phyloP scores from a whole-genome alignment of 257 asterid genomes.

The Nicotiana benthamiana region DNA sequence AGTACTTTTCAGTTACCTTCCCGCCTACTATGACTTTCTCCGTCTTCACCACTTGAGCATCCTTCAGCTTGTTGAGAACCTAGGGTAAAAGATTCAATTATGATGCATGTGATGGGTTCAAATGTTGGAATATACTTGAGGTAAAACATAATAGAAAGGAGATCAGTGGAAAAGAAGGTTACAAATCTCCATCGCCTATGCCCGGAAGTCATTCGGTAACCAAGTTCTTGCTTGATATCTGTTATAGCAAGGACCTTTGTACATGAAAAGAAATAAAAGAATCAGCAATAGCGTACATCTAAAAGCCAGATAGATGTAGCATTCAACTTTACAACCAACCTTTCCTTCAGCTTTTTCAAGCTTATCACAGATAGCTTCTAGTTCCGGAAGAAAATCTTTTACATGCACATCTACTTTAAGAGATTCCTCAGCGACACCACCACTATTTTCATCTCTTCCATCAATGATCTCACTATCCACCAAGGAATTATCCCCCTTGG shows the following conservation, averaged over 20 bases:
- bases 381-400: constrained; percentile 70
- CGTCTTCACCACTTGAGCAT: constrained; percentile 63
- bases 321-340: constrained; percentile 34
- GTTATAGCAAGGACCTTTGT: constrained; percentile 79
- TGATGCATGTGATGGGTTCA: constrained; percentile 5
- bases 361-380: constrained; percentile 71
- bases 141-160: constrained; percentile 2
- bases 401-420: constrained; percentile 51
- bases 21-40: constrained; percentile 50
- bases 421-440: constrained; percentile 33
- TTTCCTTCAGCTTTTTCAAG: constrained; percentile 78
- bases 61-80: constrained; percentile 80
- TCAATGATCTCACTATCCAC: constrained; percentile 36
- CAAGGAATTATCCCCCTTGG: constrained; percentile 43
- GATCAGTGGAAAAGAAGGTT: constrained; percentile 1
- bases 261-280: constrained; percentile 13
- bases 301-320: constrained; percentile 17
- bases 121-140: neutral
- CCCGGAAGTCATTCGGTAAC: constrained; percentile 56
- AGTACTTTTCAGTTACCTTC: constrained; percentile 36
- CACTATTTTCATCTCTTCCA: constrained; percentile 33
- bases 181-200: constrained; percentile 91
- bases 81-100: constrained; percentile 16
- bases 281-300: constrained; percentile 15
- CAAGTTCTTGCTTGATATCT: constrained; percentile 76